Base-by-base conservation (phyloP, 495 filamentous ascomycete species). In the Aspergillus egyptiacus region DNA sequence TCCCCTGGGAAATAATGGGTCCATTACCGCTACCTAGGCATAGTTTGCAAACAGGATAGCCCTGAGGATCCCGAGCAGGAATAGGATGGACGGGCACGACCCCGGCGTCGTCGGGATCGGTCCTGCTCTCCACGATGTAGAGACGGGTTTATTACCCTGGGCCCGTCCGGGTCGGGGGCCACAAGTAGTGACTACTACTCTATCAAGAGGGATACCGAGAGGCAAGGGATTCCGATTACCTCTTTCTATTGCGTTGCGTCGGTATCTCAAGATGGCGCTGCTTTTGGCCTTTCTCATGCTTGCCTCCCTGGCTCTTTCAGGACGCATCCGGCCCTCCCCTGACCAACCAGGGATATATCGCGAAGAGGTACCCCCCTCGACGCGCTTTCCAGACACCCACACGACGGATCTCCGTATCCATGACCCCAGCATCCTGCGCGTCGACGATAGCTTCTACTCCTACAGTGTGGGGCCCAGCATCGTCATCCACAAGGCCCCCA, bases 351-450 rank as follows among this genome's bases (percentile, higher is more conserved):
- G 39, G 14, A 42, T 25, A 13, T 27, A 15, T 6, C 22, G 38
- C 13, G 38, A 40, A 40, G 22, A 40, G 14, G 18, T 24, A 10
- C 25, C 19, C 2, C 22, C 39, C 13, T 11, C 10, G 10, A 9
- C 25, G 15, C 25, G 6, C 19, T 56, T 43, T 36, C 63, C 70
- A 14, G 50, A 62, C 5, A 50, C 69, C 0, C 62, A 64, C 22
- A 53, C 54, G 27, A 67, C 66, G 6, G 56, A 67, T 13, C 64
- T 71, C 14, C 49, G 57, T 30, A 69, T 62, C 22, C 70, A 72
- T 46, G 70, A 73, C 42, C 70, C 70, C 8, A 72, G 56, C 24
- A 70, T 73, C 27, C 45, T 73, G 38, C 55, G 47, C 0, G 57
- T 61, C 22, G 61, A 53, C 2, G 54, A 60, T 39, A 59, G 47